Percentiles rank a stretch among this genome's conserved stretches.
Evolutionary conservation across 1,284 basidiomycete genomes (phyloP).

Genomic region (Rhodotorula sp.): DNA sequence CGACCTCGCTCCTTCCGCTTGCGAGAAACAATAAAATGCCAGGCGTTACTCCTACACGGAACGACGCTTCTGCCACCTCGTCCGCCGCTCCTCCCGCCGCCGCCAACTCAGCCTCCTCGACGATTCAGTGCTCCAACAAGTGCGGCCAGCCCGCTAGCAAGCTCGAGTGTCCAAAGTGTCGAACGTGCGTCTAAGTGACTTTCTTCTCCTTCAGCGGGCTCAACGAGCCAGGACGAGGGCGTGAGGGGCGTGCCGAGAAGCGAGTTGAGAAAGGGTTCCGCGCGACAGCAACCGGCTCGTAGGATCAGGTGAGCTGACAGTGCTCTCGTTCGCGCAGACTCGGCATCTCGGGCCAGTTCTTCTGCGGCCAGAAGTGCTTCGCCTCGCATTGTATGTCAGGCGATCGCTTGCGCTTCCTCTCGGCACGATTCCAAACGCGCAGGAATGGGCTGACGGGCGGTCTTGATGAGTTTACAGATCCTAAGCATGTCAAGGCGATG

Average conservation of each 20-base stretch:
- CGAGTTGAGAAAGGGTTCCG: neutral
- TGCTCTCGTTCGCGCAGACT: neutral
- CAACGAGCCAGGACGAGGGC: neutral
- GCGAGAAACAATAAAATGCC: neutral
- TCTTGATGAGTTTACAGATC: neutral
- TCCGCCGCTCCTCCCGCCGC: too few species aligned
- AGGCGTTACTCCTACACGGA: neutral
- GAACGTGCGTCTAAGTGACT: conserved; percentile 9
- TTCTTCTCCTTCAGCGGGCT: too few species aligned
- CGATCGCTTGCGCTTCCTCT: neutral
- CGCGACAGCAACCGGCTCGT: too few species aligned
- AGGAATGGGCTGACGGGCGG: too few species aligned
- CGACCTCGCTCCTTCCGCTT: neutral
- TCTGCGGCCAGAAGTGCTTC: conserved; percentile 9
- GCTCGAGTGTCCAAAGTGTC: conserved; percentile 27
- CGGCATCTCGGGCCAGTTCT: neutral
- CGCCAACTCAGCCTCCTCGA: neutral
- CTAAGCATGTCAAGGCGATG: conserved; percentile 19
- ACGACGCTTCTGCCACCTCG: neutral
- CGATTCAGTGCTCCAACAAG: conserved; percentile 16
- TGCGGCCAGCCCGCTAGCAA: conserved; percentile 21
- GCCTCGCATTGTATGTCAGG: neutral
- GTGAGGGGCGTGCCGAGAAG: too few species aligned
- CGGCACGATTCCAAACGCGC: neutral
- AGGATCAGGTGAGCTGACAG: neutral